phyloP scores from a whole-genome alignment of 2,329 filamentous ascomycete species.

The Fusarium napiforme region DNA sequence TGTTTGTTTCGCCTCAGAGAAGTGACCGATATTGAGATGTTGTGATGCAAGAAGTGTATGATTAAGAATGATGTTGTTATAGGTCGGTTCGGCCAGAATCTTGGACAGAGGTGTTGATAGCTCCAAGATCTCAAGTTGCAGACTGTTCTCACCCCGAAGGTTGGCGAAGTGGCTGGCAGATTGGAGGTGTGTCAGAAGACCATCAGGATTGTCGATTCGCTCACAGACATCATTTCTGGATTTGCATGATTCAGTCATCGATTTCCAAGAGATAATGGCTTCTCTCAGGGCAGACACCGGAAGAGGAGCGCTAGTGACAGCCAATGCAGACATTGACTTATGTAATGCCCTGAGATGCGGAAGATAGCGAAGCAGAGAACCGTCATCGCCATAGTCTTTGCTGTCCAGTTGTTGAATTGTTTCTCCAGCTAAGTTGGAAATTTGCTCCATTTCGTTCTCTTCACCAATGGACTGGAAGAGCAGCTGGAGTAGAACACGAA shows the following conservation, averaged over 20 bases:
- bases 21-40: conserved; percentile 64
- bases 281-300: conserved; percentile 48
- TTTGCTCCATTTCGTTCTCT: conserved; percentile 51
- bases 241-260: conserved; percentile 53
- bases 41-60: conserved; percentile 63
- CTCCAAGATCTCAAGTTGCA: conserved; percentile 60
- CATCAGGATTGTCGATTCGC: conserved; percentile 61
- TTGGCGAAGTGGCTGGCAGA: conserved; percentile 63
- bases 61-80: conserved; percentile 57
- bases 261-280: conserved; percentile 58
- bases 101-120: conserved; percentile 57
- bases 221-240: conserved; percentile 55
- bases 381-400: conserved; percentile 58
- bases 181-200: conserved; percentile 61
- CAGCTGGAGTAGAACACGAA: conserved; percentile 63
- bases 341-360: conserved; percentile 61
- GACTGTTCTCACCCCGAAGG: conserved; percentile 60
- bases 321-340: conserved; percentile 57
- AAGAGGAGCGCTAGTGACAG: conserved; percentile 49
- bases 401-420: conserved; percentile 50
- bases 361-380: conserved; percentile 56
- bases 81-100: conserved; percentile 46
- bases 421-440: conserved; percentile 55
- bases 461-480: conserved; percentile 61
- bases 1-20: conserved; percentile 59